phyloP scores from a whole-genome alignment of 129 eudicot species.

The Saposhnikovia divaricata region DNA sequence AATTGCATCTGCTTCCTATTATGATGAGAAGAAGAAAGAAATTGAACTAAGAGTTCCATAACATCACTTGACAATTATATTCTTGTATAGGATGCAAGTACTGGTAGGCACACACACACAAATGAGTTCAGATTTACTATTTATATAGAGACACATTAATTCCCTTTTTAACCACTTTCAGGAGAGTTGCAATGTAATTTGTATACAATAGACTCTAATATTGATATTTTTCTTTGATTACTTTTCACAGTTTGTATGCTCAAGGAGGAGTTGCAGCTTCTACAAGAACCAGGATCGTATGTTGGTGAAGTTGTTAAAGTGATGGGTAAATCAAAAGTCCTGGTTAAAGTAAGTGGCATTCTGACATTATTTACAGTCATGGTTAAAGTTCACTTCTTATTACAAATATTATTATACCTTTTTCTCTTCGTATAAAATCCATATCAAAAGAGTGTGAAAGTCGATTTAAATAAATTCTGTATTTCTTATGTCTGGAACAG shows the following conservation, averaged over 20 bases:
- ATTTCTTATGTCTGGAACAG: background rate
- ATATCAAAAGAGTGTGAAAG: no score
- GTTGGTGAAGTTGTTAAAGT: constrained; percentile 96
- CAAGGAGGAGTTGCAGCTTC: constrained; percentile 76
- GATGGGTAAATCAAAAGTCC: constrained; percentile 79
- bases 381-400: background rate
- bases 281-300: constrained; percentile 90
- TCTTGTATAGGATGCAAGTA: no score
- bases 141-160: background rate
- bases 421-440: background rate
- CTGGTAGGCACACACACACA: no score
- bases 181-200: background rate
- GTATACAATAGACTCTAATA: no score
- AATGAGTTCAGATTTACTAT: no score
- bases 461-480: no score
- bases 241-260: constrained; percentile 51
- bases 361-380: no score
- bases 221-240: background rate
- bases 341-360: constrained; percentile 48
- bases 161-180: background rate
- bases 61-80: no score
- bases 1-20: no score
- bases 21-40: no score
- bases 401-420: no score
- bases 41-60: no score